These are phyloP conservation scores for Neurospora sp. DNA, from an alignment of 2,329 filamentous ascomycete species.

Conservation along the genomic window DNA sequence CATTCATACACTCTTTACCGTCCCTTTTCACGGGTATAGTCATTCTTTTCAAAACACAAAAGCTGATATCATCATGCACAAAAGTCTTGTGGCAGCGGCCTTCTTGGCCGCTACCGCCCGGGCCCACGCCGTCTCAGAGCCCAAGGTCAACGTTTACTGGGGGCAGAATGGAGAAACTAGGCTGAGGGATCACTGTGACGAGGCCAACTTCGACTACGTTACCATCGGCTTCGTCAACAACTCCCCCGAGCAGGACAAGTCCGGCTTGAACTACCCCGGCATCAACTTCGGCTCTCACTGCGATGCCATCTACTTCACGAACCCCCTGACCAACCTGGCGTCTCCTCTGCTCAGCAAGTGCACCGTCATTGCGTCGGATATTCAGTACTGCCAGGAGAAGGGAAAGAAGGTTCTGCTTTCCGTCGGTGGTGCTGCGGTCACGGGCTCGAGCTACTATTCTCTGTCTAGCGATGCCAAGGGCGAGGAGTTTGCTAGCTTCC, in stretches of 20 bases:
- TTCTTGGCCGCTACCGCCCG: conserved; percentile 17
- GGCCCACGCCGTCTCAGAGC: conserved; percentile 5
- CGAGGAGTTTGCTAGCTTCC: conserved; percentile 26
- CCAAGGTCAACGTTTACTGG: conserved; percentile 24
- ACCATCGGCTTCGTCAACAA: conserved; percentile 31
- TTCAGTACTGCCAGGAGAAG: conserved; percentile 40
- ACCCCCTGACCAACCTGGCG: conserved; percentile 15
- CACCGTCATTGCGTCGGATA: conserved; percentile 24
- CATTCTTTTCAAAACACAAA: conserved; percentile 3
- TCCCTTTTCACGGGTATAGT: conserved; percentile 12
- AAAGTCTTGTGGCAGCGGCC: conserved; percentile 18
- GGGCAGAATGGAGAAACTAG: conserved; percentile 20
- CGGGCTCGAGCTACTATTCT: conserved; percentile 27
- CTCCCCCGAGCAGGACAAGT: conserved; percentile 27
- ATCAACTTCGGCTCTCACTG: conserved; percentile 31
- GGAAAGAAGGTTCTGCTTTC: conserved; percentile 57
- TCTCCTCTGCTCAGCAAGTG: conserved; percentile 26
- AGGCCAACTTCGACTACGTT: conserved; percentile 27
- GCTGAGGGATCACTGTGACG: conserved; percentile 23
- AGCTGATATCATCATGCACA: conserved; percentile 15
- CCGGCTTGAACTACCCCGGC: conserved; percentile 23
- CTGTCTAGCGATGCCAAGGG: conserved; percentile 22
- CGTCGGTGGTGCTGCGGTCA: conserved; percentile 40
- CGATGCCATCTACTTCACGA: conserved; percentile 21
- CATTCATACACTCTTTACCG: conserved; percentile 18